Percentiles rank a stretch among this genome's conserved stretches.
These are phyloP conservation scores for Beauveria bassiana DNA, from an alignment of 2,329 filamentous ascomycete species.

Conservation along the genomic window DNA sequence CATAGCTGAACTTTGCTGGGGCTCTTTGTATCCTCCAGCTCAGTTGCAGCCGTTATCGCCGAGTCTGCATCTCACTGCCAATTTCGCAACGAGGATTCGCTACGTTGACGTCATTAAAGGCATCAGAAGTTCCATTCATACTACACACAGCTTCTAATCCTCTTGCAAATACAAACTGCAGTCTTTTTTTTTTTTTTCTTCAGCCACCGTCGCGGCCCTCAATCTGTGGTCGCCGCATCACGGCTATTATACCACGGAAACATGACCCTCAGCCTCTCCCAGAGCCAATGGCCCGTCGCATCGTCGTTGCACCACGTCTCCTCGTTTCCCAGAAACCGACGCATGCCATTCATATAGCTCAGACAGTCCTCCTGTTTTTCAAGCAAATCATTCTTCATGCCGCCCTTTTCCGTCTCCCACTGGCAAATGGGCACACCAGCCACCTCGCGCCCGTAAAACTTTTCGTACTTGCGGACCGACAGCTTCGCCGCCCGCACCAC, in stretches of 20 bases:
- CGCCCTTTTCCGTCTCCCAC: constrained; percentile 9
- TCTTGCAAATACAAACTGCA: too few species aligned
- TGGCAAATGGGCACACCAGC: constrained; percentile 10
- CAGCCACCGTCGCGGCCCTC: background rate
- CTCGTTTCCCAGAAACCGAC: background rate
- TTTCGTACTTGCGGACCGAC: background rate
- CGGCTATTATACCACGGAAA: background rate
- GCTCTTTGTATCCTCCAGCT: too few species aligned
- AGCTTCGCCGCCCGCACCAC: background rate
- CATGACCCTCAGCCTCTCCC: background rate
- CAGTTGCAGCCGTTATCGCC: too few species aligned
- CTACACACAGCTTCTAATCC: too few species aligned
- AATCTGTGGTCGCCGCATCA: background rate
- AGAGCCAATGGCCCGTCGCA: background rate
- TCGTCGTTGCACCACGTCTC: background rate
- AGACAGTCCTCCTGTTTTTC: background rate
- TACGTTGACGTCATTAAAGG: too few species aligned
- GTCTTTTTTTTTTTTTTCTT: background rate
- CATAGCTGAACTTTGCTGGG: too few species aligned
- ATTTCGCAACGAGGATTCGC: too few species aligned
- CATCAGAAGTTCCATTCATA: too few species aligned
- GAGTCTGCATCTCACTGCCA: too few species aligned
- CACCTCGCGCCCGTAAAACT: constrained; percentile 12
- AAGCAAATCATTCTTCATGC: background rate
- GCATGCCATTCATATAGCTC: background rate